These are phyloP conservation scores for Neurospora africana DNA, from an alignment of 495 filamentous ascomycete species.

Conservation along the genomic window DNA sequence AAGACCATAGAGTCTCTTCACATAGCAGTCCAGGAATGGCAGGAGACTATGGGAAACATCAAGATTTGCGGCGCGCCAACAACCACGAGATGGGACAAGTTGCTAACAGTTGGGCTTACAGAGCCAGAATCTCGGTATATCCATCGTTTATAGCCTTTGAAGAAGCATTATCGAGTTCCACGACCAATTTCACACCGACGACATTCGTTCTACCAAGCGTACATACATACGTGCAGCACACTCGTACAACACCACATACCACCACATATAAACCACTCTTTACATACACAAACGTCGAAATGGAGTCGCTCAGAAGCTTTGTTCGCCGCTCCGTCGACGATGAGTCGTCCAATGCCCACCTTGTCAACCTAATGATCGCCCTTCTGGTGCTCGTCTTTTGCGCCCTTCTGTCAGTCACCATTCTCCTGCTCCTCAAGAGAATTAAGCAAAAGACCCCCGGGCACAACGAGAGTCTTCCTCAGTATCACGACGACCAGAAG, in stretches of 20 bases:
- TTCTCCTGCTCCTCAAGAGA: constrained; percentile 61
- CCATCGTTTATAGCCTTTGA: not conserved
- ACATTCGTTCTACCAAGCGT: not conserved
- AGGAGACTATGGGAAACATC: not conserved
- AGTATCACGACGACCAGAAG: constrained; percentile 39
- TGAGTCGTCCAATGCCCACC: constrained; percentile 34
- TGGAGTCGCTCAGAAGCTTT: constrained; percentile 40
- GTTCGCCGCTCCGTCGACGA: constrained; percentile 38
- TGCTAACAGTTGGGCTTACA: not conserved
- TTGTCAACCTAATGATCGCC: constrained; percentile 65
- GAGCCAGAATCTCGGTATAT: not conserved
- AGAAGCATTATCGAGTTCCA: not conserved
- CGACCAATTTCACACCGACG: not conserved
- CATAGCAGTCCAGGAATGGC: not conserved
- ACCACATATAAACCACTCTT: not conserved
- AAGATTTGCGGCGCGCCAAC: not conserved
- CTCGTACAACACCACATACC: not conserved
- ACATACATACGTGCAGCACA: not conserved
- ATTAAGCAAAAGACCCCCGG: constrained; percentile 23
- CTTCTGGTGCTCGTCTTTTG: constrained; percentile 68
- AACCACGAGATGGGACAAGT: not conserved
- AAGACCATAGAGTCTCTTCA: not conserved
- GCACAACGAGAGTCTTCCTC: constrained; percentile 42
- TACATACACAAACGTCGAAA: constrained; percentile 19
- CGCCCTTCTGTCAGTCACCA: constrained; percentile 52